Percentiles rank a stretch among this genome's conserved stretches.
Conservation (phyloP, 2,329 filamentous ascomycete genomes). For the Microthyrium microscopicum region DNA sequence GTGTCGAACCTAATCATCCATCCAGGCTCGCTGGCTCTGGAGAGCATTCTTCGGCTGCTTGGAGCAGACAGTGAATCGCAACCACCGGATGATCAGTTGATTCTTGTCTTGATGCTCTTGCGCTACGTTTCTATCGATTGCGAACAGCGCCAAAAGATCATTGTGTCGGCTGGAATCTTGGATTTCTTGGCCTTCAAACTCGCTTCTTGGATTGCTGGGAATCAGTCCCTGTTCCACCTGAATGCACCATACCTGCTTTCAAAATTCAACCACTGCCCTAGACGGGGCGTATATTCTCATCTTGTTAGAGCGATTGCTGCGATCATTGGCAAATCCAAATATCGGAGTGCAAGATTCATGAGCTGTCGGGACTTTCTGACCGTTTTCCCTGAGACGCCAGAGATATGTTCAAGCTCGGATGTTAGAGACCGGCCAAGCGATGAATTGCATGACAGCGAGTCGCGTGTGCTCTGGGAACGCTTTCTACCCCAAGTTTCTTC, state of each 20-base stretch:
- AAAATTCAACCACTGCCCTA: conserved; percentile 5
- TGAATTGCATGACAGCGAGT: too few relatives aligned
- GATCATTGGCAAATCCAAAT: conserved; percentile 64
- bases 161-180: conserved; percentile 56
- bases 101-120: conserved; percentile 39
- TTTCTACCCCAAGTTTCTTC: too few relatives aligned
- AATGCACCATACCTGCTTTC: not conserved
- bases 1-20: too few relatives aligned
- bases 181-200: conserved; percentile 63
- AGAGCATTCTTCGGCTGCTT: too few relatives aligned
- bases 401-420: too few relatives aligned
- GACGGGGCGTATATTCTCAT: conserved; percentile 39
- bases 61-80: too few relatives aligned
- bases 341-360: conserved; percentile 49
- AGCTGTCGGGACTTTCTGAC: conserved; percentile 23
- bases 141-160: conserved; percentile 31
- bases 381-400: conserved; percentile 15
- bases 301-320: conserved; percentile 62
- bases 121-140: conserved; percentile 31
- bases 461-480: too few relatives aligned
- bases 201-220: conserved; percentile 39
- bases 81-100: conserved; percentile 45
- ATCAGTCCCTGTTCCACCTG: conserved; percentile 38
- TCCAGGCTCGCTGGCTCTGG: too few relatives aligned
- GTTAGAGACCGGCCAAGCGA: too few relatives aligned